Evolutionary conservation across 306 rosid genomes (phyloP).

Genomic region (Clitoria ternatea): DNA sequence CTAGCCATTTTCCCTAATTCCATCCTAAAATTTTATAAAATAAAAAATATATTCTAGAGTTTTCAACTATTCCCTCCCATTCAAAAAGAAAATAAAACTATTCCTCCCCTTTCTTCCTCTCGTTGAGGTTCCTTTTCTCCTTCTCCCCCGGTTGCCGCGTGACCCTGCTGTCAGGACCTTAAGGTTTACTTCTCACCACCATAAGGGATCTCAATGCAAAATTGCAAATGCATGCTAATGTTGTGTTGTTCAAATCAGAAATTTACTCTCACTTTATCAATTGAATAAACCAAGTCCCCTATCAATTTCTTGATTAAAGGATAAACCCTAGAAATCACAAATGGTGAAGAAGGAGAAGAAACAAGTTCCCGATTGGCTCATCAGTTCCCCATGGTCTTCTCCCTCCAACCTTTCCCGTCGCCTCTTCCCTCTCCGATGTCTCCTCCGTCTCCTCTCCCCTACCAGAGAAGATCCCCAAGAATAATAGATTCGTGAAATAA

Average conservation of each 20-base stretch:
- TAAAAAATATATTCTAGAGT: too few species aligned
- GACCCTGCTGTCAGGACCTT: too few species aligned
- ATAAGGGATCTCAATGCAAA: background rate
- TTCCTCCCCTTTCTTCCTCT: too few species aligned
- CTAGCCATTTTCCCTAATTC: too few species aligned
- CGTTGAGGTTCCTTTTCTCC: too few species aligned
- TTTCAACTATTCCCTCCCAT: too few species aligned
- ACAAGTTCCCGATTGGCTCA: slow-evolving; percentile 94
- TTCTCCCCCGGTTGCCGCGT: too few species aligned
- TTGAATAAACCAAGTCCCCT: too few species aligned
- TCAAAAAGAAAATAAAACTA: too few species aligned
- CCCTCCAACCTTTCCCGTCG: slow-evolving; percentile 33
- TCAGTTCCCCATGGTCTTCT: slow-evolving; percentile 83
- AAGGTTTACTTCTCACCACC: too few species aligned
- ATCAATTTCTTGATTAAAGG: background rate
- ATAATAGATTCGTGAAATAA: slow-evolving; percentile 31
- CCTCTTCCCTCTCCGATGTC: slow-evolving; percentile 55
- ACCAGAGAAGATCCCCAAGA: slow-evolving; percentile 38
- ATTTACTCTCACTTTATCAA: background rate
- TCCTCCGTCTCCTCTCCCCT: slow-evolving; percentile 35
- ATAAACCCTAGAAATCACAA: slow-evolving; percentile 31
- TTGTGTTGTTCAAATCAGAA: background rate
- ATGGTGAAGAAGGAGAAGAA: slow-evolving; percentile 86
- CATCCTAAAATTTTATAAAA: too few species aligned
- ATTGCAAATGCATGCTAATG: background rate